Conservation (phyloP, 176 grass and related monocot species). For the Elaeis guineensis region DNA sequence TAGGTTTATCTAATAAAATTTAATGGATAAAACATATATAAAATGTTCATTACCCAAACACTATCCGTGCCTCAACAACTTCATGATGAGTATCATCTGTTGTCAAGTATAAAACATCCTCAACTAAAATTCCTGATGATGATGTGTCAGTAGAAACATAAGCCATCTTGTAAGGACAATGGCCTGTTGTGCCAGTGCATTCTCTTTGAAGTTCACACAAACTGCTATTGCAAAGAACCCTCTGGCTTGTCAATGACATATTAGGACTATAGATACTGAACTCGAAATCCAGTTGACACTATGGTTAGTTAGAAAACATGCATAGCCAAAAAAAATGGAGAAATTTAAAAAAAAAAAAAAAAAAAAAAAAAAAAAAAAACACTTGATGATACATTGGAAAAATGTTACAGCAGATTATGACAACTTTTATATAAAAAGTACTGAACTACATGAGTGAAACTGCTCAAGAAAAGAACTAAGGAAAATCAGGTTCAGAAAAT, state of each 20-base stretch:
- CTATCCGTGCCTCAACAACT: conserved; percentile 54
- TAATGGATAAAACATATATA: not conserved
- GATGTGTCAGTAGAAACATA: conserved; percentile 61
- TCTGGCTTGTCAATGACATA: conserved; percentile 62
- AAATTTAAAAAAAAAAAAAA: too few species aligned
- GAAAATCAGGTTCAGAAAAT: too few species aligned
- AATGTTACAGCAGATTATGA: too few species aligned
- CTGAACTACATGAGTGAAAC: too few species aligned
- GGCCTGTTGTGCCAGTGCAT: conserved; percentile 32
- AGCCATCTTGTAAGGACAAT: conserved; percentile 59
- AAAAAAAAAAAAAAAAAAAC: too few species aligned
- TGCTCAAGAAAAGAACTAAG: too few species aligned
- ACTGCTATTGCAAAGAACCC: conserved; percentile 42
- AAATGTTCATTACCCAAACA: conserved; percentile 57
- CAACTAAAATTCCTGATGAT: conserved; percentile 67
- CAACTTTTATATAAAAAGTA: too few species aligned
- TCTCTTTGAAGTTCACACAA: conserved; percentile 49
- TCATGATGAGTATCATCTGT: conserved; percentile 35
- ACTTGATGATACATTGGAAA: too few species aligned
- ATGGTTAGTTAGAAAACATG: too few species aligned
- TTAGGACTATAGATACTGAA: conserved; percentile 47
- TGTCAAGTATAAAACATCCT: conserved; percentile 64
- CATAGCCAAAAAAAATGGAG: too few species aligned
- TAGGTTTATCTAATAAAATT: not conserved
- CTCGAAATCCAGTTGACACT: conserved; percentile 25